These are phyloP conservation scores for Syncephalastrum sp. DNA, from an alignment of 371 early-diverging fungal species.

Conservation along the genomic window DNA sequence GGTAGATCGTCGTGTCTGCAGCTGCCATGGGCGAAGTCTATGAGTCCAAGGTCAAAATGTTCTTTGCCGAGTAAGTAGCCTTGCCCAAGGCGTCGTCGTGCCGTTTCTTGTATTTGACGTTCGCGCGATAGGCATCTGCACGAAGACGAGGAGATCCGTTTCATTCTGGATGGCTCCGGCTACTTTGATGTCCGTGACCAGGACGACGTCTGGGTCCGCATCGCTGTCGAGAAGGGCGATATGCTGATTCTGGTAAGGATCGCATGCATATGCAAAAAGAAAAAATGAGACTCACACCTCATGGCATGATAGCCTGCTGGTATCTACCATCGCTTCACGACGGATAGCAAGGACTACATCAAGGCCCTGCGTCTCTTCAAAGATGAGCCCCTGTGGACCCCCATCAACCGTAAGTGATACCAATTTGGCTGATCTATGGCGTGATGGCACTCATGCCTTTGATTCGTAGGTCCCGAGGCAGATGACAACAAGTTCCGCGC, in stretches of 20 bases:
- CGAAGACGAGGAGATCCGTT: conserved; percentile 97
- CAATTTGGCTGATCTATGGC: not conserved
- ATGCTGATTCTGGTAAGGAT: conserved; percentile 79
- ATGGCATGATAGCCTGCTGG: conserved; percentile 75
- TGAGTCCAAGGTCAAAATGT: conserved; percentile 89
- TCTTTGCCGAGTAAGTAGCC: conserved; percentile 81
- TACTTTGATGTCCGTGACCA: conserved; percentile 86
- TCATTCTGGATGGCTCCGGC: conserved; percentile 85
- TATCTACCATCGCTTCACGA: conserved; percentile 94
- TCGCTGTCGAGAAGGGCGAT: conserved; percentile 74
- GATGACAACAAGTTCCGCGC: conserved; percentile 38
- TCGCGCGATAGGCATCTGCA: conserved; percentile 73
- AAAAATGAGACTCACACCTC: not conserved
- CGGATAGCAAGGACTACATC: conserved; percentile 83
- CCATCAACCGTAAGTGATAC: conserved; percentile 76
- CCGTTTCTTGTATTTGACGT: not conserved
- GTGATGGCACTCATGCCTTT: conserved; percentile 1
- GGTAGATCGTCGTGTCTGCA: conserved; percentile 64
- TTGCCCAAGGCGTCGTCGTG: not conserved
- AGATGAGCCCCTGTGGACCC: conserved; percentile 93
- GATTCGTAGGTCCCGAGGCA: conserved; percentile 35
- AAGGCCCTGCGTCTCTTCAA: conserved; percentile 92
- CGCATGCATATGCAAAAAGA: too few species aligned
- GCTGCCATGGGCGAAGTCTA: conserved; percentile 75
- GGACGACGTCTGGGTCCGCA: conserved; percentile 89